phyloP scores from a whole-genome alignment of 2,329 filamentous ascomycete genomes.

The Xylariaceae sp. region DNA sequence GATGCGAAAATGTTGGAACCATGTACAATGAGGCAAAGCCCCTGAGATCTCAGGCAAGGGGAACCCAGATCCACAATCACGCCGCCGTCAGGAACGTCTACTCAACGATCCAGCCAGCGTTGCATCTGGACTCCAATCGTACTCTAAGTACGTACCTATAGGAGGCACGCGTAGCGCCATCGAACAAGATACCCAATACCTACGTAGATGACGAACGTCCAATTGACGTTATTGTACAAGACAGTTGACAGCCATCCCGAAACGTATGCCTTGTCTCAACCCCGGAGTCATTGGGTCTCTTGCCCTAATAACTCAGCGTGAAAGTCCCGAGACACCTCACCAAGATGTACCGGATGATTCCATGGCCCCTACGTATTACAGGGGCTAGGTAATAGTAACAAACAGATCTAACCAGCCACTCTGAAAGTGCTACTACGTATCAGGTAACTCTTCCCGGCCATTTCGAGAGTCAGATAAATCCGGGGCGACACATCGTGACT shows the following conservation, averaged over 20 bases:
- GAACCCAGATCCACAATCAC: neutral
- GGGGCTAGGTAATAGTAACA: neutral
- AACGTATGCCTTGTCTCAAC: conserved; percentile 14
- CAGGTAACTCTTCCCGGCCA: neutral
- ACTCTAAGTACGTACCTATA: neutral
- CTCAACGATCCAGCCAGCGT: neutral
- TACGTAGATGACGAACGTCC: neutral
- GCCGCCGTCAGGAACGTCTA: neutral
- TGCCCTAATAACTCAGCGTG: neutral
- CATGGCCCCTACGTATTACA: conserved; percentile 3
- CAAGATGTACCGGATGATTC: conserved; percentile 5
- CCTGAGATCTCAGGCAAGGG: neutral
- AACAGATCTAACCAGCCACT: neutral
- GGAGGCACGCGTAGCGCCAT: neutral
- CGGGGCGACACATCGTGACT: neutral
- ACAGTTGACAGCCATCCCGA: conserved; percentile 6
- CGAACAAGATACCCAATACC: neutral
- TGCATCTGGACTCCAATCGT: neutral
- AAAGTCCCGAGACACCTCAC: conserved; percentile 20
- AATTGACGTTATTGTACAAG: neutral
- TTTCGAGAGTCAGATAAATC: neutral
- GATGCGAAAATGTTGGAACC: neutral
- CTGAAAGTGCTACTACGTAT: neutral
- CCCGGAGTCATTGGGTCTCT: neutral
- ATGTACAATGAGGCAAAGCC: neutral